phyloP scores from a whole-genome alignment of 108 stramenopile species.

The Asterionellopsis glacialis region DNA sequence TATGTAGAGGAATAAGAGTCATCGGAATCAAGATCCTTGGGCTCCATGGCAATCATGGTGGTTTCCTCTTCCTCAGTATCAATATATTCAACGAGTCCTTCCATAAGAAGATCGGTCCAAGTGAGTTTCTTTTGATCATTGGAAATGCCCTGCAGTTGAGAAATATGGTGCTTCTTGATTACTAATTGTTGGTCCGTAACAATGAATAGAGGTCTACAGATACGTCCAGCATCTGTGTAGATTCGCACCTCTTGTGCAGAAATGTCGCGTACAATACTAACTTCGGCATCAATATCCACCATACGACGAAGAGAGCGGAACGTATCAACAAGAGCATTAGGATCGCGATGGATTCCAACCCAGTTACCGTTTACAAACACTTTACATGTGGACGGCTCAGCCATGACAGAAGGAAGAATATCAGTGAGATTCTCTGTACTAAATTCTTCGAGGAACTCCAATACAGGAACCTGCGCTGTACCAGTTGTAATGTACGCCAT shows the following conservation, averaged over 20 bases:
- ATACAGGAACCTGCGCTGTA: conserved; percentile 84
- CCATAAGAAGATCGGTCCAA: conserved; percentile 89
- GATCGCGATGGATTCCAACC: conserved; percentile 97
- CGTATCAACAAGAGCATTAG: conserved; percentile 84
- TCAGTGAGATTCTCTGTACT: conserved; percentile 90
- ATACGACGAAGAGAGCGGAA: conserved; percentile 89
- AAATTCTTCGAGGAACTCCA: conserved; percentile 95
- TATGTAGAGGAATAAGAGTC: conserved; percentile 93
- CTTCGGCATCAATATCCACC: conserved; percentile 96
- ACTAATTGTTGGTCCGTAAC: conserved; percentile 83
- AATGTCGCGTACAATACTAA: conserved; percentile 94
- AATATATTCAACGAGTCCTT: conserved; percentile 95
- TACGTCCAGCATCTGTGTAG: conserved; percentile 98
- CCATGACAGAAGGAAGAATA: conserved; percentile 90
- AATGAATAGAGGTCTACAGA: conserved; percentile 96
- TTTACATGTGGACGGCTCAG: conserved; percentile 91
- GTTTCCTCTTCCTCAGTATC: conserved; percentile 99
- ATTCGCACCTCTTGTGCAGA: conserved; percentile 92
- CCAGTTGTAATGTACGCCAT: conserved; percentile 98
- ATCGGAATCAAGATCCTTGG: conserved; percentile 80
- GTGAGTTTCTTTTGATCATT: conserved; percentile 73
- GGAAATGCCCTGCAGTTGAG: conserved; percentile 56
- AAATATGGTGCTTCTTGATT: conserved; percentile 84
- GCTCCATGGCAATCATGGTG: conserved; percentile 98
- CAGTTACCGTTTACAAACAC: conserved; percentile 99